Evolutionary conservation across 2,329 filamentous ascomycete genomes (phyloP).

Genomic region (Dactylella cylindrospora): DNA sequence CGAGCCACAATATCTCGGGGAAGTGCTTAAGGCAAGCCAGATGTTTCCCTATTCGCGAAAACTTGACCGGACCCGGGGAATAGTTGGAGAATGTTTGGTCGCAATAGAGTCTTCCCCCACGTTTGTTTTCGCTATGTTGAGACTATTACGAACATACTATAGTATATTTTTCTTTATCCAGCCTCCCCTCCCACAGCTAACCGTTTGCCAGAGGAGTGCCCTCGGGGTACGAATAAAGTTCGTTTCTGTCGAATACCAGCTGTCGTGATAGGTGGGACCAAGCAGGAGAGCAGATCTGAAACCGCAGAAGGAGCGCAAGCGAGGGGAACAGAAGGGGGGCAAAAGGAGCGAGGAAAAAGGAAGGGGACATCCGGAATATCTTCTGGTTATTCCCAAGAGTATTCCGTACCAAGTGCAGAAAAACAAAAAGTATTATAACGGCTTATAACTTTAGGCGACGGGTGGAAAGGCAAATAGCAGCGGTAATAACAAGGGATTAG

Average conservation of each 20-base stretch:
- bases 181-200: conserved; percentile 13
- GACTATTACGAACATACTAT: conserved; percentile 1
- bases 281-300: conserved; percentile 41
- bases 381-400: too few species aligned
- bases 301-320: conserved; percentile 38
- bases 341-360: conserved; percentile 44
- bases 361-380: conserved; percentile 44
- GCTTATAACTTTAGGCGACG: conserved; percentile 31
- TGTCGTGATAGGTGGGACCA: conserved; percentile 43
- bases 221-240: conserved; percentile 34
- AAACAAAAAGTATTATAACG: conserved; percentile 39
- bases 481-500: conserved; percentile 27
- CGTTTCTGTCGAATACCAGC: conserved; percentile 33
- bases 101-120: conserved; percentile 3
- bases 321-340: conserved; percentile 41
- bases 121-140: conserved; percentile 1
- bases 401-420: too few species aligned
- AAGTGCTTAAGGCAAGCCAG: conserved; percentile 37
- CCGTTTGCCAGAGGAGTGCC: conserved; percentile 3
- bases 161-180: background rate
- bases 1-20: conserved; percentile 38
- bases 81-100: conserved; percentile 11
- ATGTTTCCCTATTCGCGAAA: conserved; percentile 44
- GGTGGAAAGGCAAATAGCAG: conserved; percentile 22
- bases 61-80: conserved; percentile 37